phyloP scores from a whole-genome alignment of 495 filamentous ascomycete species.

The Hypoxylon fuscum region DNA sequence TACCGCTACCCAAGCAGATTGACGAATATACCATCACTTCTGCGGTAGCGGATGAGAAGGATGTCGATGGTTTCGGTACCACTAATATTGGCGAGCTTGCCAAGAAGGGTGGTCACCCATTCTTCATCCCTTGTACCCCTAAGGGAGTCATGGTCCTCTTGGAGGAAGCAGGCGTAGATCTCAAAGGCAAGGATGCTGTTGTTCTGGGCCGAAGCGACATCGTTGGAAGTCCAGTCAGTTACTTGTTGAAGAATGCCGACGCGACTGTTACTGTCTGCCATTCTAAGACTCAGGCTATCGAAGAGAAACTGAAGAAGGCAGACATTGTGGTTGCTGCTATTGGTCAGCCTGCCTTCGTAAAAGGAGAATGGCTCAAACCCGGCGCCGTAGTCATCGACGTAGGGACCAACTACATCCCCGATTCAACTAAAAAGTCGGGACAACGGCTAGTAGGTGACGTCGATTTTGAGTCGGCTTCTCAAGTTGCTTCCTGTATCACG shows the following conservation, averaged over 20 bases:
- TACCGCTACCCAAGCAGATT: slow-evolving; percentile 88
- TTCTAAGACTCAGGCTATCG: slow-evolving; percentile 79
- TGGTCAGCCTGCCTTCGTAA: slow-evolving; percentile 84
- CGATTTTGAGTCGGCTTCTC: slow-evolving; percentile 83
- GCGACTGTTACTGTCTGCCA: slow-evolving; percentile 97
- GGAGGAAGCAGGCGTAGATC: slow-evolving; percentile 80
- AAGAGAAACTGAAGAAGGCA: slow-evolving; percentile 78
- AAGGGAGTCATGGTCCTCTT: slow-evolving; percentile 96
- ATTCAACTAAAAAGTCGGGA: slow-evolving; percentile 92
- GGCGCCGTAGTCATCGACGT: slow-evolving; percentile 97
- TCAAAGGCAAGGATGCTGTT: slow-evolving; percentile 90
- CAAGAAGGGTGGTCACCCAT: slow-evolving; percentile 86
- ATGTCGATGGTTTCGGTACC: slow-evolving; percentile 96
- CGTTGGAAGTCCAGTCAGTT: slow-evolving; percentile 95
- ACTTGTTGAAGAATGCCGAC: slow-evolving; percentile 91
- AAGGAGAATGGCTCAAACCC: slow-evolving; percentile 94
- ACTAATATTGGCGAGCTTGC: slow-evolving; percentile 95
- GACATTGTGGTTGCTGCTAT: slow-evolving; percentile 94
- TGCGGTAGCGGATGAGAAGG: slow-evolving; percentile 89
- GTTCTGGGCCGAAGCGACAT: slow-evolving; percentile 96
- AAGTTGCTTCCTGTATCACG: slow-evolving; percentile 94
- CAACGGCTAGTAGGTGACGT: slow-evolving; percentile 95
- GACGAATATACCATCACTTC: slow-evolving; percentile 91
- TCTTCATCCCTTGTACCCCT: slow-evolving; percentile 93
- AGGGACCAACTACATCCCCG: slow-evolving; percentile 95